phyloP scores from a whole-genome alignment of 345 rosid species.

The Rhizophora mangle region DNA sequence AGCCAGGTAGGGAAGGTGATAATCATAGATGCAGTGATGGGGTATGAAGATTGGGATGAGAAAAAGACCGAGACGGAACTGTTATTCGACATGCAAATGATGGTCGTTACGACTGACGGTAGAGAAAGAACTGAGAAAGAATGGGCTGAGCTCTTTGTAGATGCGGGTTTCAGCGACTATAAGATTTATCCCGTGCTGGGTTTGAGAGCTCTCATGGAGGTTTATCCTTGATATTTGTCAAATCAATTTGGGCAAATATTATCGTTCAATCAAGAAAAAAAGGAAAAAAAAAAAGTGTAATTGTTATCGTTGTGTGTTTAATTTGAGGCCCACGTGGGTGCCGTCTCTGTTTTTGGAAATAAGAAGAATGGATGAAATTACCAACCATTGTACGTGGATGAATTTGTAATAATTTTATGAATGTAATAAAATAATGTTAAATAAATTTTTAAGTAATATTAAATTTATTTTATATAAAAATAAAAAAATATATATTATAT shows the following conservation, averaged over 20 bases:
- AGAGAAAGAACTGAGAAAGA: neutral
- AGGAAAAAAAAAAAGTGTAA: neutral
- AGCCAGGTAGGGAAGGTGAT: conserved; percentile 1
- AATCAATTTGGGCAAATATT: no score
- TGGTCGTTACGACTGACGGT: neutral
- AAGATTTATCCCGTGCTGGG: neutral
- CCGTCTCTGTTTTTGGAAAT: no score
- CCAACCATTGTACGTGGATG: no score
- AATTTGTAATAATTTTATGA: no score
- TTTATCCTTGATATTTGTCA: neutral
- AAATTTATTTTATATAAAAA: no score
- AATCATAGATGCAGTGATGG: neutral
- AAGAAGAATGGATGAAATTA: no score
- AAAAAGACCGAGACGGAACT: neutral
- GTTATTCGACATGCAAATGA: neutral
- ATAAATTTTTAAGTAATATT: no score
- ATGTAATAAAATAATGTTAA: no score
- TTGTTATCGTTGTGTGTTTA: no score
- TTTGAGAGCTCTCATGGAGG: neutral
- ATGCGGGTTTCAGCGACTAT: neutral
- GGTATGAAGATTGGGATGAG: neutral
- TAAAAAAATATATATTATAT: no score
- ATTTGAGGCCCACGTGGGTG: no score
- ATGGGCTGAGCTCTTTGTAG: neutral
- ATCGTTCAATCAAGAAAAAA: no score